Evolutionary conservation across 768 basidiomycete genomes (phyloP), one percentile per base, ranked within the genome.

Genomic region (Tulasnella sp.): DNA sequence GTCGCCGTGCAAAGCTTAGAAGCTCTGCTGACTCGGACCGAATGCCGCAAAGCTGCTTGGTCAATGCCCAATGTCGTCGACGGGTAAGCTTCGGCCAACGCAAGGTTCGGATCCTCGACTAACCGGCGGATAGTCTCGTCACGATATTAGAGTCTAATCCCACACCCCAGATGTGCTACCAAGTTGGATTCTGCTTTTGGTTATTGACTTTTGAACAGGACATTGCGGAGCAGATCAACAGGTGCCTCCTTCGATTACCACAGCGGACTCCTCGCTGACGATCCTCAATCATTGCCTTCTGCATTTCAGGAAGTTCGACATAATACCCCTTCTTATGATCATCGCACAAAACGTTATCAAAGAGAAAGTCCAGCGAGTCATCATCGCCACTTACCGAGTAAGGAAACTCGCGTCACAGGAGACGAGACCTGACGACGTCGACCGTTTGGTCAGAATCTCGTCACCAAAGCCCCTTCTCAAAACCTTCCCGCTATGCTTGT

Each of bases 401-500:
- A 63, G 81, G 77, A 19, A 19, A 26, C 2, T 39, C 36, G 14
- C 5, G 19, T 69, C 16, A 12, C 72, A 22, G 36, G 19, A 37
- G 8, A 11, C 16, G 16, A 32, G n/a, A n/a, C 29, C 36, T 67
- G 22, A 52, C 42, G 40, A 72, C 52, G 36, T 26, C 4, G 3
- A 12, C 39, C 11, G 17, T 19, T 26, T 26, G 37, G 5, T 26
- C 78, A 95, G 91, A 98, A 98, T 79, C 83, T 99, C 19, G 87
- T 98, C n/a, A 83, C 84, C 37, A 92, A 94, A 77, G 94, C 95
- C 0, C 94, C 97, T 0, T 81, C 85, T 0, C 86, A 85, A 22
- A 98, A 97, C 79, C 84, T 98, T 14, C 91, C 95, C 16, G 89
- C 94, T 2, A 95, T 99, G 92, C 84, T 98, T 32, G 92, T 94